These are phyloP conservation scores for Fusarium pseudograminearum DNA, from an alignment of 2,329 filamentous ascomycete genomes.

Conservation along the genomic window DNA sequence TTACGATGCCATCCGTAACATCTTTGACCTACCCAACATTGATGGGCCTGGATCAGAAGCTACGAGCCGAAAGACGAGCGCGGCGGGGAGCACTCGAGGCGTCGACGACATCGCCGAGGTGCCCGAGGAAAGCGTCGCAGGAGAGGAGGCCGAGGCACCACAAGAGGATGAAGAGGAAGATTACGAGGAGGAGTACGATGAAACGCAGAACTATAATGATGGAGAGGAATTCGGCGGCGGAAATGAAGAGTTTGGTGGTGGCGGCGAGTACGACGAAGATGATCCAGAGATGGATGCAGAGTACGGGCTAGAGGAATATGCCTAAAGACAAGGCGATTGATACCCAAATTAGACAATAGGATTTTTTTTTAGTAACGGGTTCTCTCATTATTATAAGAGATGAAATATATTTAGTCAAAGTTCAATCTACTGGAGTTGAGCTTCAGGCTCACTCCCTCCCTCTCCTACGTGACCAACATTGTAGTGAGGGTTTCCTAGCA, in stretches of 20 bases:
- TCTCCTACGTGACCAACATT: neutral
- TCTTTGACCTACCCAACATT: constrained; percentile 64
- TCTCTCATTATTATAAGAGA: neutral
- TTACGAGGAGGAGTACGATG: constrained; percentile 54
- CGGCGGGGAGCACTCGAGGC: constrained; percentile 53
- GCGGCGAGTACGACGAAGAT: constrained; percentile 53
- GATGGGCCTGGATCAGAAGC: constrained; percentile 63
- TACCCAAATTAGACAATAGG: constrained; percentile 33
- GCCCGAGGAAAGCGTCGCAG: constrained; percentile 53
- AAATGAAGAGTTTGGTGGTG: constrained; percentile 48
- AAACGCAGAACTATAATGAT: constrained; percentile 51
- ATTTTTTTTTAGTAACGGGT: neutral
- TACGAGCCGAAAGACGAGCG: constrained; percentile 60
- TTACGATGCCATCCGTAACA: constrained; percentile 71
- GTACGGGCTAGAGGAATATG: constrained; percentile 52
- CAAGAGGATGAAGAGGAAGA: constrained; percentile 50
- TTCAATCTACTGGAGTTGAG: neutral
- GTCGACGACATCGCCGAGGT: constrained; percentile 53
- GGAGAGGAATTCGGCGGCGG: constrained; percentile 52
- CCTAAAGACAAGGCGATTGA: constrained; percentile 30
- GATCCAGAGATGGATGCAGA: constrained; percentile 55
- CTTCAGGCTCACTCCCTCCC: too few species aligned
- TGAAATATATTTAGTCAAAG: neutral
- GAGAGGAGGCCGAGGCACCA: constrained; percentile 50
- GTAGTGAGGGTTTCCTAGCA: neutral